Evolutionary conservation across 2,329 filamentous ascomycete species (phyloP).

Genomic region (Endoconidiophora laricicola): DNA sequence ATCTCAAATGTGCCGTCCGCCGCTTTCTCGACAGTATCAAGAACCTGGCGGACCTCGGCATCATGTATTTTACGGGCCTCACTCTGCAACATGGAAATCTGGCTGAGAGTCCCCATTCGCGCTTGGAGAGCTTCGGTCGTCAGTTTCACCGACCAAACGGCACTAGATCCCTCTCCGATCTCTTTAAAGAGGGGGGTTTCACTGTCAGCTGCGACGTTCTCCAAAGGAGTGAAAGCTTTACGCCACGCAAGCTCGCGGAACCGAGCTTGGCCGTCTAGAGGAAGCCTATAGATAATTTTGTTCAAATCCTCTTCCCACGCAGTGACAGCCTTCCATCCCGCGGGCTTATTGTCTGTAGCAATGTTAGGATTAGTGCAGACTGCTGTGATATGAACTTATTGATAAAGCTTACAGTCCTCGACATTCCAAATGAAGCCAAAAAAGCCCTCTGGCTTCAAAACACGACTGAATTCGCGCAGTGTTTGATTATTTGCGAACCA

Average conservation of each 20-base stretch:
- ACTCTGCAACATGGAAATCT: slow-evolving; percentile 43
- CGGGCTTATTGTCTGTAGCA: slow-evolving; percentile 44
- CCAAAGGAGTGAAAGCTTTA: slow-evolving; percentile 44
- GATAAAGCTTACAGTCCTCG: slow-evolving; percentile 42
- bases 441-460: slow-evolving; percentile 41
- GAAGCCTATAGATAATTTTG: slow-evolving; percentile 35
- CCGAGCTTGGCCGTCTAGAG: slow-evolving; percentile 40
- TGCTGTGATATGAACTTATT: neutral
- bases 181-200: slow-evolving; percentile 41
- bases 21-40: slow-evolving; percentile 39
- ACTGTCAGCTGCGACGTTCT: slow-evolving; percentile 22
- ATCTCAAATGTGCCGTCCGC: slow-evolving; percentile 44
- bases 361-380: neutral
- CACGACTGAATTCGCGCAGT: slow-evolving; percentile 48
- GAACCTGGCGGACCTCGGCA: slow-evolving; percentile 34
- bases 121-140: slow-evolving; percentile 44
- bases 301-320: slow-evolving; percentile 47
- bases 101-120: slow-evolving; percentile 48
- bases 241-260: slow-evolving; percentile 51
- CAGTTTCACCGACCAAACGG: slow-evolving; percentile 42
- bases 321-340: slow-evolving; percentile 35
- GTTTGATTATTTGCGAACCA: slow-evolving; percentile 35
- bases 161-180: slow-evolving; percentile 37
- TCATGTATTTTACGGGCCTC: slow-evolving; percentile 31
- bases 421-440: slow-evolving; percentile 60